Evolutionary conservation across 192 early-diverging fungal genomes (phyloP).

Genomic region (Coemansia pectinata): DNA sequence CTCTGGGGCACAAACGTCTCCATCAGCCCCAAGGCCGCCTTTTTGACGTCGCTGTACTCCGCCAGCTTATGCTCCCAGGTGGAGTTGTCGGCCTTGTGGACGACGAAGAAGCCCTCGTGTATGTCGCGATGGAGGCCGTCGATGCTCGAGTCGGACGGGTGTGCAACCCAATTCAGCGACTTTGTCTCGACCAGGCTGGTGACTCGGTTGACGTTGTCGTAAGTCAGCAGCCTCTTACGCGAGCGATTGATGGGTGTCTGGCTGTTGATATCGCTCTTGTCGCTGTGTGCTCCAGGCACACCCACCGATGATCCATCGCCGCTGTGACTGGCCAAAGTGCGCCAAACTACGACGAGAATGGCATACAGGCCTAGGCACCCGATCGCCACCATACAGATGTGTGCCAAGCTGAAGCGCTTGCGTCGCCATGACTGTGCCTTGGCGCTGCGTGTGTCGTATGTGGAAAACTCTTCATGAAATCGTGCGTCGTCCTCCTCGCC

Average conservation of each 20-base stretch:
- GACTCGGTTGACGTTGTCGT: slow-evolving; percentile 32
- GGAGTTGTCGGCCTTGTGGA: slow-evolving; percentile 35
- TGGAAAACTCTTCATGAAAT: slow-evolving; percentile 44
- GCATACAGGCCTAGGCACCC: slow-evolving; percentile 41
- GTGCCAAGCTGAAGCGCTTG: slow-evolving; percentile 41
- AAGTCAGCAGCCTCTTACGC: slow-evolving; percentile 44
- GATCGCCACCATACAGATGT: slow-evolving; percentile 28
- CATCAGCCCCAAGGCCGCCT: slow-evolving; percentile 26
- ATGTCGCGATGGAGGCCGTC: slow-evolving; percentile 47
- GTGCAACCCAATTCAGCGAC: slow-evolving; percentile 49
- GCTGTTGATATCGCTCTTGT: not conserved
- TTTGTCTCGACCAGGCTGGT: slow-evolving; percentile 25
- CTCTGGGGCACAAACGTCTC: slow-evolving; percentile 47
- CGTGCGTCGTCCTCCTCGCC: slow-evolving; percentile 44
- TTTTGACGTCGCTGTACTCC: slow-evolving; percentile 19
- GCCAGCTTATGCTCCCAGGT: slow-evolving; percentile 44
- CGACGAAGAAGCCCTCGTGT: slow-evolving; percentile 12
- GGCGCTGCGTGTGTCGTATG: slow-evolving; percentile 29
- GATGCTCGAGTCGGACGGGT: slow-evolving; percentile 33
- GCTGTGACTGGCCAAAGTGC: not conserved
- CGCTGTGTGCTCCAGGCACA: slow-evolving; percentile 1
- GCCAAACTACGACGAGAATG: slow-evolving; percentile 21
- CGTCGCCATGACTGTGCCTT: slow-evolving; percentile 36
- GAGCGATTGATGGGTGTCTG: slow-evolving; percentile 23
- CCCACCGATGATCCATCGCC: not conserved